Percentiles rank a stretch among this genome's conserved stretches.
Evolutionary conservation across 2,329 filamentous ascomycete species (phyloP).

Genomic region (Venturiaceae sp.): DNA sequence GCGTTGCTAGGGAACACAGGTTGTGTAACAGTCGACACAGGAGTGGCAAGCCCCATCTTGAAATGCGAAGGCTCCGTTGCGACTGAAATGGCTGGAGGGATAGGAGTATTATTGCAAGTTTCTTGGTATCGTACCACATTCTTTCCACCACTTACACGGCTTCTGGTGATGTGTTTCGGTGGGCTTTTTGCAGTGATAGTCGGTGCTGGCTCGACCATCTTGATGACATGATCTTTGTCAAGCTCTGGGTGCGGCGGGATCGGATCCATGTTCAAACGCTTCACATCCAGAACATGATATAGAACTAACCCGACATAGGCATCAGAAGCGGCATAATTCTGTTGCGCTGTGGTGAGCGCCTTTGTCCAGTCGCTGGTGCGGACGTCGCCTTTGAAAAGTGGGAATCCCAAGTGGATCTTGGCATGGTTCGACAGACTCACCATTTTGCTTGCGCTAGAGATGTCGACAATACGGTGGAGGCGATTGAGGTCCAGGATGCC

Average conservation of each 20-base stretch:
- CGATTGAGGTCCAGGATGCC: slow-evolving; percentile 77
- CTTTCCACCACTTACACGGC: background rate
- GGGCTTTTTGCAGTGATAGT: background rate
- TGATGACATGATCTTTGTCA: background rate
- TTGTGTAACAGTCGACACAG: background rate
- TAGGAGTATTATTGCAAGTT: background rate
- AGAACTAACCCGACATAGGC: slow-evolving; percentile 71
- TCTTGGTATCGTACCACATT: background rate
- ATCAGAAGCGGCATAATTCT: slow-evolving; percentile 55
- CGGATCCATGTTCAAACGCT: slow-evolving; percentile 56
- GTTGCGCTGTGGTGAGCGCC: slow-evolving; percentile 51
- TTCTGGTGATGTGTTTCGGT: background rate
- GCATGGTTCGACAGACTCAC: slow-evolving; percentile 63
- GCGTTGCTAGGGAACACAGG: background rate
- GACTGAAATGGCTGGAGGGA: background rate
- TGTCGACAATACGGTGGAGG: slow-evolving; percentile 62
- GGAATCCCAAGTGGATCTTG: slow-evolving; percentile 59
- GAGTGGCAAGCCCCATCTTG: background rate
- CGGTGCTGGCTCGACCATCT: background rate
- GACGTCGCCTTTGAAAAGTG: slow-evolving; percentile 67
- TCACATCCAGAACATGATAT: slow-evolving; percentile 60
- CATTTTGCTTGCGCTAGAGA: slow-evolving; percentile 55
- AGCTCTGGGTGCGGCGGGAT: slow-evolving; percentile 61
- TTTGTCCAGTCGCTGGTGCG: slow-evolving; percentile 67
- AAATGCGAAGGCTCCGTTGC: background rate